Base-by-base conservation (phyloP, 208 protist species). In the Phytomonas francai region DNA sequence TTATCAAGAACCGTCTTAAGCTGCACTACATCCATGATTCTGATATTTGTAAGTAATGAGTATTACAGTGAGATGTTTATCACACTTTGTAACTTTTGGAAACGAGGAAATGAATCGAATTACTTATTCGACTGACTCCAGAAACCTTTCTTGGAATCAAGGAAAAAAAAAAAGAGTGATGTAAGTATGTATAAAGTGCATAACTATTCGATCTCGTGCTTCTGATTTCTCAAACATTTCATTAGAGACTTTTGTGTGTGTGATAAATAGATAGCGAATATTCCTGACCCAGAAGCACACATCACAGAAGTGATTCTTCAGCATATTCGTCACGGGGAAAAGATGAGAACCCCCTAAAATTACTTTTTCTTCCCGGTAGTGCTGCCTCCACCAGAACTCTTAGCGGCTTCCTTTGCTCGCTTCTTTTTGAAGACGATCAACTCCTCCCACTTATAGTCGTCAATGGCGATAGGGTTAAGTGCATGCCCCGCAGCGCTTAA, bases 381-480 rank as follows among this genome's bases (percentile, higher is more conserved):
- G 9, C 34, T 39, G 34, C 34, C 9, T 25, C 67, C 72, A 9
- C 27, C 64, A 36, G 76, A 72, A 31, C 67, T 68, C 66, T 73
- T 79, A 27, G 36, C 80, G 5, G 71, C 72, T 27, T 77, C 73
- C 73, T 92, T 95, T 19, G 78, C 81, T 14, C 89, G 86, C 65
- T 88, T 92, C 87, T 86, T 80, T 78, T 95, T 95, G 70, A 93
- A 95, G 63, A 80, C 84, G 61, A 95, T 81, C 58, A 95, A 74
- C 72, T 95, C 79, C 32, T 95, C 85, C 89, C 89, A 95, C 69
- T 93, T 95, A 77, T 95, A 95, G 65, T 95, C 89, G 61, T 95
- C 89, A 64, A 95, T 95, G 25, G 87, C 87, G 36, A 95, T 71
- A 11, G 89, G 89, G 71, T 93, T 89, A 31, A 95, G 71, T 70